These are phyloP conservation scores for Vishniacozyma victoriae DNA, from an alignment of 768 basidiomycete species.

Conservation along the genomic window DNA sequence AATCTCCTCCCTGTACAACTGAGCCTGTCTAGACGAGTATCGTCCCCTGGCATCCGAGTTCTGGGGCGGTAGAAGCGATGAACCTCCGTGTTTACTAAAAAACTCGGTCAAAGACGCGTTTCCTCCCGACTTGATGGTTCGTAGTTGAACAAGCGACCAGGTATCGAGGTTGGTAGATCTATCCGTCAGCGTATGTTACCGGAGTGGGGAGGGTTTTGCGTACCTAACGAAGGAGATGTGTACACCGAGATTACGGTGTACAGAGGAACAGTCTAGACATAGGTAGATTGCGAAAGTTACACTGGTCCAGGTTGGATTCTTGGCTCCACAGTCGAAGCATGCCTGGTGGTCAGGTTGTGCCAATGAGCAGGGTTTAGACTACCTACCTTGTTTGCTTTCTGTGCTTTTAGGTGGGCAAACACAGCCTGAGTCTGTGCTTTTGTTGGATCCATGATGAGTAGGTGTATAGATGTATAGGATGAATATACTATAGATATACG, in stretches of 20 bases:
- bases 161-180: constrained; percentile 95
- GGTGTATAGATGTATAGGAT: too few relatives aligned
- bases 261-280: constrained; percentile 91
- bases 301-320: constrained; percentile 96
- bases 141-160: constrained; percentile 85
- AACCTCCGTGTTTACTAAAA: constrained; percentile 79
- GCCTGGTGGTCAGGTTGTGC: constrained; percentile 50
- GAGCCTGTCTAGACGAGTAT: constrained; percentile 76
- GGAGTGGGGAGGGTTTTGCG: constrained; percentile 35
- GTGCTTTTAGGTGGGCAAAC: constrained; percentile 71
- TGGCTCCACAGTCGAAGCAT: constrained; percentile 92
- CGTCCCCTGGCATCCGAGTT: constrained; percentile 80
- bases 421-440: constrained; percentile 82
- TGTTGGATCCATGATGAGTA: constrained; percentile 40
- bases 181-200: constrained; percentile 8
- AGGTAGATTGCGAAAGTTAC: constrained; percentile 96
- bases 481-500: too few relatives aligned
- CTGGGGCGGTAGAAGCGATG: constrained; percentile 55
- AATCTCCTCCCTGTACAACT: constrained; percentile 88
- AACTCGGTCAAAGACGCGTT: constrained; percentile 82
- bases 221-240: constrained; percentile 96
- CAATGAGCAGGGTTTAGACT: not conserved
- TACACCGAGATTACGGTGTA: constrained; percentile 94
- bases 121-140: constrained; percentile 94
- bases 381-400: constrained; percentile 67